Evolutionary conservation across 208 protist species (phyloP), one percentile per base, ranked within the genome.

Genomic region (Endotrypanum monterogeii): DNA sequence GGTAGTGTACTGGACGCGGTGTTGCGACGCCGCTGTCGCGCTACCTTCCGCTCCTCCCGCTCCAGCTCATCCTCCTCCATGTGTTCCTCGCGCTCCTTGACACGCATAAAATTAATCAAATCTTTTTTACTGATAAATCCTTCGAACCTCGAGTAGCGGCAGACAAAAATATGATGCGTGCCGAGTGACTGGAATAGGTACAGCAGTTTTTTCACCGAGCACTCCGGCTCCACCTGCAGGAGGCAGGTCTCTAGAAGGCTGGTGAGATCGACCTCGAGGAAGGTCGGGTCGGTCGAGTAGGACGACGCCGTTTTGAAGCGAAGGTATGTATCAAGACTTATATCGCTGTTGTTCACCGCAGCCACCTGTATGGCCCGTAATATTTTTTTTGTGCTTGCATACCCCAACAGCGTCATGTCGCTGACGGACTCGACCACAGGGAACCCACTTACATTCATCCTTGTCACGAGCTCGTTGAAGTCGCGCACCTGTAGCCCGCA

Each of bases 61-160:
- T 84, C 86, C 55, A 89, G 63, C 69, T 89, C 83, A 7, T 71
- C 80, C 25, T 85, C 84, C 71, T 86, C 82, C 79, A 89, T 83
- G 74, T 83, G 78, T 75, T 89, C 80, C 78, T 89, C 82, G 25
- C 82, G 55, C 65, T 93, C 89, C 74, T 85, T 83, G 23, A 69
- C 66, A 23, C 86, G 84, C 80, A 93, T 87, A 73, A 93, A 94
- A 51, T 86, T 71, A n/a, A 94, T 83, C n/a, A 94, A 78, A 41
- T 94, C 90, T 71, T 94, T 94, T 54, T 92, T 91, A 65, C 87
- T 93, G 30, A 94, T 75, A 54, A 92, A 88, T 12, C 90, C 90
- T 57, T 85, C 81, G 50, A 94, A 90, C 71, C 83, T 83, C 16
- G 90, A 78, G 63, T 86, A 84, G 60, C 85, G 83, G 61, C 83